Conservation (phyloP, 352 stramenopile species). For the Pythium apleroticum region DNA sequence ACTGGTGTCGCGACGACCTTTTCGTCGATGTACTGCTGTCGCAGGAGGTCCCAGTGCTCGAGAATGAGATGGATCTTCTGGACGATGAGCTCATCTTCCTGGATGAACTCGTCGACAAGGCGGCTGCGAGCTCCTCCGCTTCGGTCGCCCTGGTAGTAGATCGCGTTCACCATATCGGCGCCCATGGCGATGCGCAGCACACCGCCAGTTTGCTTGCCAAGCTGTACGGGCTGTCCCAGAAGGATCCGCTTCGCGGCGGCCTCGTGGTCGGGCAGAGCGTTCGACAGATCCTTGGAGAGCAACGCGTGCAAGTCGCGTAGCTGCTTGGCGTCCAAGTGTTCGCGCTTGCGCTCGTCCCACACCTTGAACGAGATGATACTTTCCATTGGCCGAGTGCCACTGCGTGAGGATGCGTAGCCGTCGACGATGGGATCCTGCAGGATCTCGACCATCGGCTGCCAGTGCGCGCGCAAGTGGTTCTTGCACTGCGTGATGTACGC, state of each 20-base stretch:
- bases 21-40: slow-evolving; percentile 61
- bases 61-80: slow-evolving; percentile 74
- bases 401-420: neutral
- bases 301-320: slow-evolving; percentile 71
- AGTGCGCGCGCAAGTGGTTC: slow-evolving; percentile 40
- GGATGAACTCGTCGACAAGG: slow-evolving; percentile 42
- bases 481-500: slow-evolving; percentile 64
- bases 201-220: slow-evolving; percentile 56
- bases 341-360: slow-evolving; percentile 34
- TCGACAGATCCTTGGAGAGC: slow-evolving; percentile 70
- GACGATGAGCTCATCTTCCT: slow-evolving; percentile 57
- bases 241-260: slow-evolving; percentile 56
- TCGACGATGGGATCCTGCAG: slow-evolving; percentile 31
- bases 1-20: slow-evolving; percentile 34
- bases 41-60: slow-evolving; percentile 63
- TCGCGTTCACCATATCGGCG: slow-evolving; percentile 83
- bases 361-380: slow-evolving; percentile 85
- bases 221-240: slow-evolving; percentile 79
- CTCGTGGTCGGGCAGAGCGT: slow-evolving; percentile 41
- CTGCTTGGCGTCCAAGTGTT: slow-evolving; percentile 44
- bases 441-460: slow-evolving; percentile 47
- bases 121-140: slow-evolving; percentile 31
- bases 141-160: slow-evolving; percentile 42
- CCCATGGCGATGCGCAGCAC: slow-evolving; percentile 86
- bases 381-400: slow-evolving; percentile 42